phyloP scores from a whole-genome alignment of 768 basidiomycete species.

The Psilocybe subaeruginosa region DNA sequence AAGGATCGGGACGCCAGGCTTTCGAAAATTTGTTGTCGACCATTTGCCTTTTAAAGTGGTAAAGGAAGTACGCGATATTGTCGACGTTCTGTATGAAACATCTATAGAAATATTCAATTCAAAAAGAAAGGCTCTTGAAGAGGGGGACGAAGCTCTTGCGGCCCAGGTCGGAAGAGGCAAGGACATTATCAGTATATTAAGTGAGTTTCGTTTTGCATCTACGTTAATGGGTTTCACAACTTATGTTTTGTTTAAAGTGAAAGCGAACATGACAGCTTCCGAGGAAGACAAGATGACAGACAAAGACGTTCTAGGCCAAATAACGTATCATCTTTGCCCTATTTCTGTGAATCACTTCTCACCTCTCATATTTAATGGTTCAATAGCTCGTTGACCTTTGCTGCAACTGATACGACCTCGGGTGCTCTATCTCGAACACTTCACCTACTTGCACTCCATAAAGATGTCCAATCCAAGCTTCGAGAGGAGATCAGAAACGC shows the following conservation, averaged over 20 bases:
- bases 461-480: constrained; percentile 35
- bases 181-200: constrained; percentile 50
- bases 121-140: constrained; percentile 37
- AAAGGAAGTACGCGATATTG: constrained; percentile 32
- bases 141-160: constrained; percentile 35
- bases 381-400: constrained; percentile 32
- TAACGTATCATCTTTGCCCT: constrained; percentile 16
- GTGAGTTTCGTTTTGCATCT: constrained; percentile 30
- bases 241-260: constrained; percentile 25
- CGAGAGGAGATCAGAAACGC: constrained; percentile 38
- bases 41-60: constrained; percentile 33
- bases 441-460: constrained; percentile 33
- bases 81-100: constrained; percentile 35
- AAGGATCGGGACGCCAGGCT: constrained; percentile 28
- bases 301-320: constrained; percentile 36
- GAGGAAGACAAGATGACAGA: constrained; percentile 36
- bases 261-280: constrained; percentile 33
- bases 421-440: constrained; percentile 39
- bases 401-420: constrained; percentile 49
- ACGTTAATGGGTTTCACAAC: neutral
- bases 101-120: constrained; percentile 38
- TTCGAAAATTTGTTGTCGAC: constrained; percentile 38
- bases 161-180: constrained; percentile 41
- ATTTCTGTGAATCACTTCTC: neutral
- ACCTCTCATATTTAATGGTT: neutral